Evolutionary conservation across 257 asterid species (phyloP), one percentile per base, ranked within the genome.

Genomic region (Ocimum tenuiflorum): DNA sequence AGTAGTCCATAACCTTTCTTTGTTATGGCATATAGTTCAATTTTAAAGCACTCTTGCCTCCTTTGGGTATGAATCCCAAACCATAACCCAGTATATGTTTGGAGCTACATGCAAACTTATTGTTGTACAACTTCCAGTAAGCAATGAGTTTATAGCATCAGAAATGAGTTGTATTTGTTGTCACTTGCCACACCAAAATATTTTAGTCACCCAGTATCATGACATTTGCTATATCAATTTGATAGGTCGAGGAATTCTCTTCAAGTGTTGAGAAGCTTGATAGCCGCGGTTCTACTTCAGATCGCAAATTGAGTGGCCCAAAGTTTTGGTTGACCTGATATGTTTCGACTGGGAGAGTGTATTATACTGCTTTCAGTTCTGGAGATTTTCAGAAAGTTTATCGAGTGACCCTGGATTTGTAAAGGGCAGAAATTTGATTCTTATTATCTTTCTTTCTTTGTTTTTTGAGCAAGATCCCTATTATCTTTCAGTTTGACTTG

Each of bases 221-320:
- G 31, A 4, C 31, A 27, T 27, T 27, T 27, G 31, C 4, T 27
- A 27, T 27, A 27, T 27, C 6, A 29, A 33, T 38, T 50, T 51
- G 35, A 48, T 79, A 92, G 97, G 95, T 92, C 1, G 95, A 82
- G 81, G 97, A 88, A 63, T 88, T 94, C 68, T 82, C 95, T 15
- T 75, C 84, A 0, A 90, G 91, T 19, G 86, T 90, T 80, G 94
- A 85, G 83, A 88, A 85, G 80, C 88, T 90, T 60, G 95, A 94
- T 15, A 86, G 66, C 77, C 88, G 85, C 70, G 96, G 96, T 19
- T 75, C 86, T 63, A 59, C 80, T 42, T 81, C 80, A 1, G 84
- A 82, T 47, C 82, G 78, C 3, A 90, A 81, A 45, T 50, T 58
- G 36, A 71, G 51, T 9, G 82, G 84, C 65, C 81, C 89, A 3